Evolutionary conservation across 176 grass and related monocot genomes (phyloP).

Genomic region (Oryza meyeriana): DNA sequence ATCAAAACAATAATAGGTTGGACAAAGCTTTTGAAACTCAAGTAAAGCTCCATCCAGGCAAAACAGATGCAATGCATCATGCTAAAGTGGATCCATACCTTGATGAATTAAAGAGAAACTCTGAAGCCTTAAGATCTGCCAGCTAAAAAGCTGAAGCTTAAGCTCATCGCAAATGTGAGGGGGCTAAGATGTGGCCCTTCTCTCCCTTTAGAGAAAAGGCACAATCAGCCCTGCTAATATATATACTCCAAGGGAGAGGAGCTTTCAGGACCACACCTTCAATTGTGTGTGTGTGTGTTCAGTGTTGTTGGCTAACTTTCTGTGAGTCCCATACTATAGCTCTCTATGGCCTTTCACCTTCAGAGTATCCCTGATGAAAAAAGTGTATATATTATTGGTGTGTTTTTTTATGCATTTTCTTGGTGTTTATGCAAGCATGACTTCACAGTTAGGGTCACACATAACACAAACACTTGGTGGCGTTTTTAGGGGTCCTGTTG

Average conservation of each 20-base stretch:
- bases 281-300: constrained; percentile 11
- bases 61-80: constrained; percentile 27
- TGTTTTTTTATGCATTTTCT: constrained; percentile 26
- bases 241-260: constrained; percentile 22
- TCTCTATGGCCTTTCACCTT: constrained; percentile 19
- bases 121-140: constrained; percentile 20
- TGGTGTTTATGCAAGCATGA: constrained; percentile 43
- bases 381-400: constrained; percentile 23
- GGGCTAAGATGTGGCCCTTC: constrained; percentile 26
- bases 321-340: constrained; percentile 13
- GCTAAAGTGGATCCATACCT: constrained; percentile 26
- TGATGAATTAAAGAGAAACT: constrained; percentile 11
- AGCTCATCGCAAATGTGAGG: constrained; percentile 25
- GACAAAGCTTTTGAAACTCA: not conserved
- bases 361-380: constrained; percentile 24
- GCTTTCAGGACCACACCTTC: constrained; percentile 55
- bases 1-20: not conserved
- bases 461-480: constrained; percentile 4
- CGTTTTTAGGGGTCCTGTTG: constrained; percentile 10
- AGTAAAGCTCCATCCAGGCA: not conserved
- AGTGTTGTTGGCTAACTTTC: constrained; percentile 6
- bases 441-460: constrained; percentile 20
- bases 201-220: constrained; percentile 22
- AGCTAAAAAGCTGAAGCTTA: constrained; percentile 38
- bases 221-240: constrained; percentile 15